phyloP scores from a whole-genome alignment of 164 flowering plant species.

The Paratinospora sagittata region DNA sequence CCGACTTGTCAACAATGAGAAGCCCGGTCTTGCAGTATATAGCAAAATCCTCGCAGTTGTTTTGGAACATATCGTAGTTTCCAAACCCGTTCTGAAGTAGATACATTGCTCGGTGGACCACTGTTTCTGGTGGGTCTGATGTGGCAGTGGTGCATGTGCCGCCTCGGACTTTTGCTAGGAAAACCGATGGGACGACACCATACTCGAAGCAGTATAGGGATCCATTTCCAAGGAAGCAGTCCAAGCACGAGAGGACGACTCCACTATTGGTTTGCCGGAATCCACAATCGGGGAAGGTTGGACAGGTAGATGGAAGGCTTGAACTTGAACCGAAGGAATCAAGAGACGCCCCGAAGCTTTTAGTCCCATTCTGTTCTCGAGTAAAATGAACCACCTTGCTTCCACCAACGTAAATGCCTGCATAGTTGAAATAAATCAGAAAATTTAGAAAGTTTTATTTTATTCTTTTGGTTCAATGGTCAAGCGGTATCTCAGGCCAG shows the following conservation, averaged over 20 bases:
- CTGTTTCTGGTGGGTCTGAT: constrained; percentile 63
- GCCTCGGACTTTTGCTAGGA: constrained; percentile 85
- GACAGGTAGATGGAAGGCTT: constrained; percentile 40
- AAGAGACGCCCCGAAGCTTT: constrained; percentile 24
- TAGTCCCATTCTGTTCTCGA: constrained; percentile 31
- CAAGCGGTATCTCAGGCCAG: no score
- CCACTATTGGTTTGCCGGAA: constrained; percentile 83
- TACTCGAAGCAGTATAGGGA: constrained; percentile 74
- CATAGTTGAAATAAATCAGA: constrained; percentile 3
- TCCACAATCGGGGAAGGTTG: constrained; percentile 87
- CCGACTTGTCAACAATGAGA: constrained; percentile 49
- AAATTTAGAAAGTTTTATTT: no score
- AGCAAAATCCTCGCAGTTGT: constrained; percentile 97
- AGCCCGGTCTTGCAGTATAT: constrained; percentile 93
- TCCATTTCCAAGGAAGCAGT: constrained; percentile 83
- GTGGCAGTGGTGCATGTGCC: constrained; percentile 93
- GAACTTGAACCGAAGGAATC: constrained; percentile 28
- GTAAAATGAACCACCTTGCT: constrained; percentile 92
- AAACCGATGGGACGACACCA: constrained; percentile 59
- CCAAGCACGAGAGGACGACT: constrained; percentile 80
- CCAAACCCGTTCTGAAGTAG: constrained; percentile 96
- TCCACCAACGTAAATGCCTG: constrained; percentile 78
- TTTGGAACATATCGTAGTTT: constrained; percentile 70
- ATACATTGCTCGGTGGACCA: constrained; percentile 88
- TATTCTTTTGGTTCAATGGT: no score